A percentile compares a stretch with the other conserved stretches of the same genome.
These are phyloP conservation scores for Torrubiella hemipterigena DNA, from an alignment of 2,329 filamentous ascomycete genomes.

Conservation along the genomic window DNA sequence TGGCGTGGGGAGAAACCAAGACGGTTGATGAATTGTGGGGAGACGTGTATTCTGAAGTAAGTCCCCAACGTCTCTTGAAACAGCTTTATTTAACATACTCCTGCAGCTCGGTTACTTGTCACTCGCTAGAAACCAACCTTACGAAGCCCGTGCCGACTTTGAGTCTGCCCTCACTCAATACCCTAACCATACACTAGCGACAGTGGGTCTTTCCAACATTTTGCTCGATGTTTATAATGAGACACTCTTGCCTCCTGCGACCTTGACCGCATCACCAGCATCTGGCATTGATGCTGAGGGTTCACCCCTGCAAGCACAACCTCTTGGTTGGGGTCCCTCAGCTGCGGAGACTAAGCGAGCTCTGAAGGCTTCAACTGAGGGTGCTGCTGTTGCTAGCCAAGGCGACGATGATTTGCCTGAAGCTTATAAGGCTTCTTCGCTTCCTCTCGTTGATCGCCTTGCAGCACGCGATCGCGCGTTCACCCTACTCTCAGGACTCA, in stretches of 20 bases:
- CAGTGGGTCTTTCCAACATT: slow-evolving; percentile 72
- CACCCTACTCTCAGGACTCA: slow-evolving; percentile 68
- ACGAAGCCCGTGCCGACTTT: slow-evolving; percentile 63
- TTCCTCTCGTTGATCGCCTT: slow-evolving; percentile 69
- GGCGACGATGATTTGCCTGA: slow-evolving; percentile 32
- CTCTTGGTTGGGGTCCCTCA: slow-evolving; percentile 31
- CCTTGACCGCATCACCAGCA: slow-evolving; percentile 31
- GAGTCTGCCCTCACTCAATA: slow-evolving; percentile 72
- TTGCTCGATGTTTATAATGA: slow-evolving; percentile 75
- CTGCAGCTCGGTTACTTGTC: slow-evolving; percentile 55
- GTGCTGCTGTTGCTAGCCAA: slow-evolving; percentile 3
- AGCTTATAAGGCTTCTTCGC: slow-evolving; percentile 44
- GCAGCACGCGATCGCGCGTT: slow-evolving; percentile 84
- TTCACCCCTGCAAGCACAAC: slow-evolving; percentile 25
- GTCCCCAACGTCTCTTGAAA: slow-evolving; percentile 14
- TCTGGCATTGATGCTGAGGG: slow-evolving; percentile 7
- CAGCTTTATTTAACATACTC: slow-evolving; percentile 15
- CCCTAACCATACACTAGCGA: slow-evolving; percentile 68
- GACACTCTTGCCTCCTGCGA: slow-evolving; percentile 46
- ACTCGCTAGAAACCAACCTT: slow-evolving; percentile 47
- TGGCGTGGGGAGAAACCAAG: slow-evolving; percentile 69
- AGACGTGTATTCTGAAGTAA: slow-evolving; percentile 72
- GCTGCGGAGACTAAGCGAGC: slow-evolving; percentile 9
- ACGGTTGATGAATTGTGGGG: slow-evolving; percentile 76
- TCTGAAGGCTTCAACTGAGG: slow-evolving; percentile 12